phyloP scores from a whole-genome alignment of 164 flowering plant genomes.

The Kalanchoe fedtschenkoi region DNA sequence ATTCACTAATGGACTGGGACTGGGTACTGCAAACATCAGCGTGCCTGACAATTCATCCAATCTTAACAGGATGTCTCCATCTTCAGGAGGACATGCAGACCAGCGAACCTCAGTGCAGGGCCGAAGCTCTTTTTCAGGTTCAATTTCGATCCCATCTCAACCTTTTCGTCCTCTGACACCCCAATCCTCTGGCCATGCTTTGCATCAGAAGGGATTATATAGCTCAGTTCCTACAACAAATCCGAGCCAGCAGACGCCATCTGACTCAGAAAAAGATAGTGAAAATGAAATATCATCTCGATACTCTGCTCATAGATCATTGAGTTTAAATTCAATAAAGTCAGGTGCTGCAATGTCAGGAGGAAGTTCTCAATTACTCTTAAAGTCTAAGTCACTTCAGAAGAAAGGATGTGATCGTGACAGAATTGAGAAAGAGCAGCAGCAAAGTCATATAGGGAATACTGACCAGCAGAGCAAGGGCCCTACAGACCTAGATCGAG shows the following conservation, averaged over 20 bases:
- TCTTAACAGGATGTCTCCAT: no score
- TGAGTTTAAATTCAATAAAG: not conserved
- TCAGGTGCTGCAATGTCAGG: not conserved
- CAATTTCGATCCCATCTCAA: not conserved
- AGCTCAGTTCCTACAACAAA: not conserved
- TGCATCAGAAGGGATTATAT: not conserved
- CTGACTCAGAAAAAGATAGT: not conserved
- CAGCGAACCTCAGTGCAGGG: constrained; percentile 2
- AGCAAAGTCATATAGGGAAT: not conserved
- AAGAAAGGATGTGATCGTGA: not conserved
- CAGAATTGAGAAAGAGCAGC: not conserved
- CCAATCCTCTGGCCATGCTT: not conserved
- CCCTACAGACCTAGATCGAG: not conserved
- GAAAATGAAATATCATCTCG: not conserved
- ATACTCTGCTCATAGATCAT: not conserved
- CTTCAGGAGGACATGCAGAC: not conserved
- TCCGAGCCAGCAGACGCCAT: not conserved
- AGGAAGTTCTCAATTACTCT: not conserved
- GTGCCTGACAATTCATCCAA: no score
- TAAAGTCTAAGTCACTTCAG: not conserved
- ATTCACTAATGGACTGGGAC: no score
- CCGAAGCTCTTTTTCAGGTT: not conserved
- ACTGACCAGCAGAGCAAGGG: not conserved
- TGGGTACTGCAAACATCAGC: not conserved
- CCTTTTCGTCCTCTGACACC: not conserved